Evolutionary conservation across 73 alveolate genomes (phyloP), one percentile per base, ranked within the genome.

Genomic region (Tetrahymena elliotti): DNA sequence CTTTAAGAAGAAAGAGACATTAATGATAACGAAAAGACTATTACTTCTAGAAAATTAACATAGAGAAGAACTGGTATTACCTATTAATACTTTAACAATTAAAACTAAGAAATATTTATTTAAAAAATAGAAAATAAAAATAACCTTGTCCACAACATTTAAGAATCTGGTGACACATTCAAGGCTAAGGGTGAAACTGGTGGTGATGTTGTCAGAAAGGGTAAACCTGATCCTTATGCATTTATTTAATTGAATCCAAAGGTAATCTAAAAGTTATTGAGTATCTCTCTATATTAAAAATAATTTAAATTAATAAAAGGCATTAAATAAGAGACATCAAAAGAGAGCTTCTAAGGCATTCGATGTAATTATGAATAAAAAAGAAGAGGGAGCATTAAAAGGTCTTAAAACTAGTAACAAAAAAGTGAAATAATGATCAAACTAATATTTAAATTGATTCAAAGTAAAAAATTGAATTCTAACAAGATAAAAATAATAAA

Each of bases 221-320:
- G 96, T 34, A 94, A 94, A 92, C 96, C 96, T 33, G 96, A 94
- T 84, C 96, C 96, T 47, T 94, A 84, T 94, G 96, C 96, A 18
- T 94, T 94, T 24, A 94, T 94, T 38, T 52, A 94, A 94, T 94
- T 94, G 84, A 94, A 94, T 94, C 96, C 96, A 22, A 94, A 94
- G 93, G 96, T 94, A 94, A 88, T 39, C 0, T 24, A 83, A 83
- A 68, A 33, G 5, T 20, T 36, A 54, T 34, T 10, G 15, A 15
- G 15, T 10, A 40, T 15, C 8, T 10, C 8, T 40, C 8, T 40
- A 1, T 24, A 68, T 27, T 68, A 27, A 31, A 3, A 68, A 18
- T 9, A n/a, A n/a, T 68, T 2, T 7, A 6, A 68, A n/a, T 68
- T 22, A 68, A 35, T n/a, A 41, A 27, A 38, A 94, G 96, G 96